Conservation (phyloP, 768 basidiomycete genomes). For the Psilocybe cubensis region DNA sequence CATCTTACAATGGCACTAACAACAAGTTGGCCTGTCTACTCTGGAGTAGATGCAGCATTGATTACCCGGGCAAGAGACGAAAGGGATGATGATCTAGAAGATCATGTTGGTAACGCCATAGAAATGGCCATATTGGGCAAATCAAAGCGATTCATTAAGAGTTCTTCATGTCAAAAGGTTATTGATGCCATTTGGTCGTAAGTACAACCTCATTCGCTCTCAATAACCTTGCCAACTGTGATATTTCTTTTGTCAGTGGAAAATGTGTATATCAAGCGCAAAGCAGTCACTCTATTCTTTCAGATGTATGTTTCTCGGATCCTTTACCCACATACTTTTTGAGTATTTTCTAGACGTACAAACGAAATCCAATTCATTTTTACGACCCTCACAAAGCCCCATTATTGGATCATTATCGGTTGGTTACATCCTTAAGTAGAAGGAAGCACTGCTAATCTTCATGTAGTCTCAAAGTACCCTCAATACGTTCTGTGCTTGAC, state of each 20-base stretch:
- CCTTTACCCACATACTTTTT: not conserved
- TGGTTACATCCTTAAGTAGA: constrained; percentile 17
- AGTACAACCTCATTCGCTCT: constrained; percentile 26
- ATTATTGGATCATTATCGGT: constrained; percentile 95
- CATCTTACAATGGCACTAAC: constrained; percentile 73
- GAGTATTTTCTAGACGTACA: constrained; percentile 71
- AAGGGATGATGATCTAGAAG: constrained; percentile 71
- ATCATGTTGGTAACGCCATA: constrained; percentile 88
- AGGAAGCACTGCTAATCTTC: not conserved
- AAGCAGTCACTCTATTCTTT: constrained; percentile 86
- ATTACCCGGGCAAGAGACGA: constrained; percentile 64
- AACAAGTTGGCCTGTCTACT: constrained; percentile 81
- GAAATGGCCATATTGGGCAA: constrained; percentile 90
- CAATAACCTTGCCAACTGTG: not conserved
- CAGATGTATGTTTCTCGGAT: constrained; percentile 61
- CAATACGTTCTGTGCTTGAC: constrained; percentile 88
- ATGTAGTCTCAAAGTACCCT: constrained; percentile 86
- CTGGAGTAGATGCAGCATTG: constrained; percentile 67
- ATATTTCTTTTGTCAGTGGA: constrained; percentile 52
- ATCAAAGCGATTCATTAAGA: constrained; percentile 89
- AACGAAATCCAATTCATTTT: constrained; percentile 88
- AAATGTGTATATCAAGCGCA: constrained; percentile 91
- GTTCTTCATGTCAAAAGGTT: constrained; percentile 86
- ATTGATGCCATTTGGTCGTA: constrained; percentile 85
- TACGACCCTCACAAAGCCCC: constrained; percentile 95